Evolutionary conservation across 1,284 basidiomycete genomes (phyloP).

Genomic region (Fomitiporia mediterranea): DNA sequence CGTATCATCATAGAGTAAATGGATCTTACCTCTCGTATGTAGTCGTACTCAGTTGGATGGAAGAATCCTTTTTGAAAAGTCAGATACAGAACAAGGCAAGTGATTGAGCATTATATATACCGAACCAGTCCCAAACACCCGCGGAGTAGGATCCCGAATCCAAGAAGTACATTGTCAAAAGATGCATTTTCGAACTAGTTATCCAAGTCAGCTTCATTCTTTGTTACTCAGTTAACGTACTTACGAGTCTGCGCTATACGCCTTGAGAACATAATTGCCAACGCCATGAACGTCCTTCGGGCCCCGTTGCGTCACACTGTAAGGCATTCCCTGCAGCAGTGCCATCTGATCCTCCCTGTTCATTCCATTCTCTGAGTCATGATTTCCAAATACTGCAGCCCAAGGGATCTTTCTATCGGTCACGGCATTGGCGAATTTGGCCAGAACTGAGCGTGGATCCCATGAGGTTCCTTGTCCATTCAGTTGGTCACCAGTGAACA

Average conservation of each 20-base stretch:
- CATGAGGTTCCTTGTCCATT: conserved; percentile 87
- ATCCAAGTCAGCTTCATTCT: conserved; percentile 14
- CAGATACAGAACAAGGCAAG: neutral
- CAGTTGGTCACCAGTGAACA: conserved; percentile 83
- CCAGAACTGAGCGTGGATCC: conserved; percentile 81
- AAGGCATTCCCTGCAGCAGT: conserved; percentile 77
- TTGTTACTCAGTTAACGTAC: conserved; percentile 27
- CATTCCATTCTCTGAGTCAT: conserved; percentile 75
- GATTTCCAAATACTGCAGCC: conserved; percentile 91
- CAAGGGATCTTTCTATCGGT: conserved; percentile 79
- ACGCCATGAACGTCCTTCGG: conserved; percentile 81
- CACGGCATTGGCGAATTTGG: conserved; percentile 80
- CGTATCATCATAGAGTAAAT: neutral
- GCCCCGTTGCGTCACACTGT: conserved; percentile 75
- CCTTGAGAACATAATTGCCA: conserved; percentile 81
- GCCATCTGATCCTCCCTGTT: conserved; percentile 61
- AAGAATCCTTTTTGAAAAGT: conserved; percentile 37
- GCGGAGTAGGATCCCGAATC: conserved; percentile 81
- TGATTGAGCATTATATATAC: neutral
- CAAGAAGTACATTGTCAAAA: conserved; percentile 89
- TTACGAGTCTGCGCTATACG: conserved; percentile 71
- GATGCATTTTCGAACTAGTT: conserved; percentile 73
- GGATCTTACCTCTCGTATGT: conserved; percentile 55
- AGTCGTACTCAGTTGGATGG: conserved; percentile 72
- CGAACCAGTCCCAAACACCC: conserved; percentile 54